A percentile compares a stretch with the other conserved stretches of the same genome.
Conservation (phyloP, 192 early-diverging fungal genomes). For the Dissophora ornata region DNA sequence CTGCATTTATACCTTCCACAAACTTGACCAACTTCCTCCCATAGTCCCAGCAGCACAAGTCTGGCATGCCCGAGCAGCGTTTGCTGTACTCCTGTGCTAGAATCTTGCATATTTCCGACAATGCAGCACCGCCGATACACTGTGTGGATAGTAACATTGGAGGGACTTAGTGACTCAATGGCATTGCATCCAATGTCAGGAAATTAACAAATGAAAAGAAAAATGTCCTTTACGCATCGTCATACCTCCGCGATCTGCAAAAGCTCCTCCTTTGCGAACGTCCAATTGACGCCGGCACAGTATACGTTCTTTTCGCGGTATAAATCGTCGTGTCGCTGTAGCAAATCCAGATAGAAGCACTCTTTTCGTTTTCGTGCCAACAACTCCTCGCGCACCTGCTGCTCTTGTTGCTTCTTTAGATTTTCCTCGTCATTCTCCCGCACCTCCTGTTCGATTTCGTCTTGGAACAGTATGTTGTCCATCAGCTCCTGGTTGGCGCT, state of each 20-base stretch:
- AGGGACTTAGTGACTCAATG: too few relatives aligned
- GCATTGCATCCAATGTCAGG: too few relatives aligned
- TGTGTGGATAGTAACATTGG: slow-evolving; percentile 23
- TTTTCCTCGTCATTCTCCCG: slow-evolving; percentile 41
- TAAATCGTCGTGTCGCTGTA: slow-evolving; percentile 53
- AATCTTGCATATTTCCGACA: slow-evolving; percentile 68
- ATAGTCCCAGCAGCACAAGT: slow-evolving; percentile 77
- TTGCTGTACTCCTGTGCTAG: slow-evolving; percentile 73
- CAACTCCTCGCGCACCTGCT: slow-evolving; percentile 12
- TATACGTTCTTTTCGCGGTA: slow-evolving; percentile 54
- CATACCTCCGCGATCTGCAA: slow-evolving; percentile 63
- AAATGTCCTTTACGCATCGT: background rate
- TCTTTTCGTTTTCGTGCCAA: slow-evolving; percentile 23
- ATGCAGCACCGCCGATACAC: slow-evolving; percentile 66
- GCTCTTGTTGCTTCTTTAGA: slow-evolving; percentile 51
- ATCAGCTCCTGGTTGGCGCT: slow-evolving; percentile 1
- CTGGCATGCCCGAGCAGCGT: slow-evolving; percentile 74
- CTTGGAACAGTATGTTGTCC: slow-evolving; percentile 7
- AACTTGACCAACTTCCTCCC: slow-evolving; percentile 64
- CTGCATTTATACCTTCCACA: slow-evolving; percentile 58
- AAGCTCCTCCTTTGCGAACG: slow-evolving; percentile 53
- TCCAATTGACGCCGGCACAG: slow-evolving; percentile 66
- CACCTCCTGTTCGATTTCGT: slow-evolving; percentile 39
- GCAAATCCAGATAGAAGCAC: slow-evolving; percentile 48
- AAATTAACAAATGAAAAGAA: too few relatives aligned